Evolutionary conservation across 2,329 filamentous ascomycete species (phyloP).

Genomic region (Acephala macrosclerotiorum): DNA sequence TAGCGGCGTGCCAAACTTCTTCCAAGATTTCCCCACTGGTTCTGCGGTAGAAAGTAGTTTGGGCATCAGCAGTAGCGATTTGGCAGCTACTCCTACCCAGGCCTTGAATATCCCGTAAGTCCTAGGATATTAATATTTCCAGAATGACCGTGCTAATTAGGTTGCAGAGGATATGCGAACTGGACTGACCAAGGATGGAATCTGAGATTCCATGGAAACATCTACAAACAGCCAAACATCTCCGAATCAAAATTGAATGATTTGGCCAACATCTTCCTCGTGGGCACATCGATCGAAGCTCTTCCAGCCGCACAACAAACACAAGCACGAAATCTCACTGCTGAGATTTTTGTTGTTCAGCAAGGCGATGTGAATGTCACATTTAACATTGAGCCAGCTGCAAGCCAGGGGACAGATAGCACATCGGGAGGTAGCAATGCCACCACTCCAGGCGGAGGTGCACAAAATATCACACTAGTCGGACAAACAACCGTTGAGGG

Average conservation of each 20-base stretch:
- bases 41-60: constrained; percentile 66
- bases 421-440: constrained; percentile 57
- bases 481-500: constrained; percentile 71
- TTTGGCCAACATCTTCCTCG: constrained; percentile 74
- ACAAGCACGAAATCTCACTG: constrained; percentile 77
- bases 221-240: constrained; percentile 81
- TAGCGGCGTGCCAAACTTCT: constrained; percentile 72
- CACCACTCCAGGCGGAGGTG: constrained; percentile 62
- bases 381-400: constrained; percentile 66
- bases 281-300: constrained; percentile 66
- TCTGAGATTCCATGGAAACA: constrained; percentile 77
- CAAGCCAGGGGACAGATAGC: constrained; percentile 58
- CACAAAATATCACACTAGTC: constrained; percentile 68
- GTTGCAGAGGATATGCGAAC: constrained; percentile 68
- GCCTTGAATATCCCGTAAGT: constrained; percentile 72
- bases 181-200: constrained; percentile 83
- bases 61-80: constrained; percentile 62
- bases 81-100: constrained; percentile 70
- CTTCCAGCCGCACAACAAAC: constrained; percentile 65
- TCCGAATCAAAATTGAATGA: constrained; percentile 69
- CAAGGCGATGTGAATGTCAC: constrained; percentile 70
- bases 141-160: constrained; percentile 21
- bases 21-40: constrained; percentile 70
- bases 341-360: constrained; percentile 78
- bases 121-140: background rate